Evolutionary conservation across 176 grass and related monocot species (phyloP).

Genomic region (Zizania latifolia): DNA sequence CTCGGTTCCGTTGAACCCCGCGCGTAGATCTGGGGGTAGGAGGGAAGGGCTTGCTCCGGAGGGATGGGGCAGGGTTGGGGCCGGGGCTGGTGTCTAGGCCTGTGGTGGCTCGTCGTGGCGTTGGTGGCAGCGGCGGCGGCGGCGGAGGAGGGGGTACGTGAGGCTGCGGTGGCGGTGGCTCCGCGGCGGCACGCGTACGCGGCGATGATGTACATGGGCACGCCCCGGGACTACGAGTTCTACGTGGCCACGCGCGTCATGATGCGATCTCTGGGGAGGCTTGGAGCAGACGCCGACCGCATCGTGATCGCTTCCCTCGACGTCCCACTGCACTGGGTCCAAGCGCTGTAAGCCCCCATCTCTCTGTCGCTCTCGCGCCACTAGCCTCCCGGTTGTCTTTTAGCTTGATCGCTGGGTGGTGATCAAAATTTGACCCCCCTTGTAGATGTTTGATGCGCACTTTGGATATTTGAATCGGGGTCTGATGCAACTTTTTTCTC

Average conservation of each 20-base stretch:
- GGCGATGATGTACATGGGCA: slow-evolving; percentile 98
- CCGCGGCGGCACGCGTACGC: slow-evolving; percentile 66
- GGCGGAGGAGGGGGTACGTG: background rate
- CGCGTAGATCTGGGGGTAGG: slow-evolving; percentile 30
- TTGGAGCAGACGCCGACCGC: slow-evolving; percentile 54
- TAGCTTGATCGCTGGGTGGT: background rate
- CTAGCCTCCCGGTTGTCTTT: background rate
- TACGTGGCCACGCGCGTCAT: slow-evolving; percentile 92
- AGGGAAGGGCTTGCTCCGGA: background rate
- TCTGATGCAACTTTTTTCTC: background rate
- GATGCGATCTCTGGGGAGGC: slow-evolving; percentile 62
- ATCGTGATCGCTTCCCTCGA: slow-evolving; percentile 82
- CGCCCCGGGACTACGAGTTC: slow-evolving; percentile 90
- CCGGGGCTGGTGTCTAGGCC: background rate
- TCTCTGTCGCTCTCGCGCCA: background rate
- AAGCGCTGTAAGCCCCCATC: slow-evolving; percentile 43
- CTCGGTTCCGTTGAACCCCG: background rate
- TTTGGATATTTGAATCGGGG: background rate
- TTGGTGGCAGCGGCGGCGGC: background rate
- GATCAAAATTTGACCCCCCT: background rate
- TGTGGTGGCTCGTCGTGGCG: slow-evolving; percentile 27
- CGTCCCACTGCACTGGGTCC: slow-evolving; percentile 65
- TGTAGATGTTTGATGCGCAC: background rate
- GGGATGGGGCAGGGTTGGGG: slow-evolving; percentile 42
- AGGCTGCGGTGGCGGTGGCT: background rate